Evolutionary conservation across 2,329 filamentous ascomycete genomes (phyloP), one percentile per base, ranked within the genome.

Genomic region (Cryphonectria radicalis): DNA sequence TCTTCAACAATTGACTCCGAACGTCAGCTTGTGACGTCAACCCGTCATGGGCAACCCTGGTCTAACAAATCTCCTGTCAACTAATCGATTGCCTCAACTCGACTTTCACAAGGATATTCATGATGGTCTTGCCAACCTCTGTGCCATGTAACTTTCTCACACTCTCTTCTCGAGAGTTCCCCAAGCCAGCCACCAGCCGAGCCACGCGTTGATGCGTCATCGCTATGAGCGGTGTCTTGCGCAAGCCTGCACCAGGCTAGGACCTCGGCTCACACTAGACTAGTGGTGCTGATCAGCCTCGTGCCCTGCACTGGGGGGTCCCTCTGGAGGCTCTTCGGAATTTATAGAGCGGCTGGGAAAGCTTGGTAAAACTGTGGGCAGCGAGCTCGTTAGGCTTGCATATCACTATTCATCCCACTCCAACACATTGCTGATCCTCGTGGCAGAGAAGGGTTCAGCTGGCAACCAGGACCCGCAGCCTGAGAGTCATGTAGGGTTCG

Each of bases 201-300:
- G 55, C 55, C 55, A 59, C 55, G 25, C 55, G 55, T 32, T 32
- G 8, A 32, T 32, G 28, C 55, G 55, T 59, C 55, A 59, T 59
- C 55, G 3, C 55, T 32, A 59, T 10, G 14, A 59, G 28, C 55
- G 55, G 28, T 32, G 55, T 59, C 14, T 59, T 59, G 55, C 55
- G 55, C 55, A 59, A 59, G 55, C 55, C 55, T 19, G 25, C 25
- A 17, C 25, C 55, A 32, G 55, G 55, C 53, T 17, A n/a, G 53
- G 53, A 25, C 46, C 53, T 53, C 25, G 53, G 53, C 53, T 14
- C n/a, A 57, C 53, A 57, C 53, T 55, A 55, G n/a, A 55, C n/a
- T 57, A 57, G 53, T 28, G 53, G 53, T 25, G 53, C 53, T 57
- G 53, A 57, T 25, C 53, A 57, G 53, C 53, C 46, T 57, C 25